Base-by-base conservation (phyloP, 192 early-diverging fungal species). In the Backusella tarrabulga region DNA sequence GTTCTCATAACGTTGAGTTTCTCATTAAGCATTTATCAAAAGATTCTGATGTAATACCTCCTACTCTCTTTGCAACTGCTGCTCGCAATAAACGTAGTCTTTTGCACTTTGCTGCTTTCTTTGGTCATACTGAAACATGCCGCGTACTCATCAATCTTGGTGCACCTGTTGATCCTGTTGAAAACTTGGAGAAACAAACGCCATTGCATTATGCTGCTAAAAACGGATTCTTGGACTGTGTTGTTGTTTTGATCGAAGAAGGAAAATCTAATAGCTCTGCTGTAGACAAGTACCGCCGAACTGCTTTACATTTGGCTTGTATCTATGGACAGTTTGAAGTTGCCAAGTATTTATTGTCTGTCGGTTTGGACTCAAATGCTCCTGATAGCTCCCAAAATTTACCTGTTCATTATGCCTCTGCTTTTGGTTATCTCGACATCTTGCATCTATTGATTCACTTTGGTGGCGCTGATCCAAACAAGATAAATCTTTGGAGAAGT, bases 341-440 rank as follows among this genome's bases (percentile, higher is more conserved):
- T 29, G 83, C 41, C 21, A 78, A 83, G 15, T 67, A 72, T n/a
- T 75, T 90, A 35, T 56, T 90, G 23, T 52, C 60, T 4, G 75
- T 75, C 41, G 89, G 89, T 63, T 77, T 80, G 3, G 78, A 90
- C 72, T 77, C 84, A 29, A 69, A 82, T 52, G 81, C 79, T 17
- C 21, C 23, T 36, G 89, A 90, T 79, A 81, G 82, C 6, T 83
- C 80, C 35, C 76, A 80, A 15, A 90, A 89, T 69, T 69, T 74
- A 0, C 74, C 87, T n/a, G 34, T 87, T 41, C 88, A 90, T 75
- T 87, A 87, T 68, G 88, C 87, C 3, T 68, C 81, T 68, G 87
- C 83, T 17, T 87, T 79, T 74, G 88, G 88, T 21, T 83, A 83
- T 76, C 26, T 75, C 4, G 67, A 71, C 4, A 60, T 88, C 19